Evolutionary conservation across 768 basidiomycete species (phyloP).

Genomic region (Tricholoma hemisulphureum): DNA sequence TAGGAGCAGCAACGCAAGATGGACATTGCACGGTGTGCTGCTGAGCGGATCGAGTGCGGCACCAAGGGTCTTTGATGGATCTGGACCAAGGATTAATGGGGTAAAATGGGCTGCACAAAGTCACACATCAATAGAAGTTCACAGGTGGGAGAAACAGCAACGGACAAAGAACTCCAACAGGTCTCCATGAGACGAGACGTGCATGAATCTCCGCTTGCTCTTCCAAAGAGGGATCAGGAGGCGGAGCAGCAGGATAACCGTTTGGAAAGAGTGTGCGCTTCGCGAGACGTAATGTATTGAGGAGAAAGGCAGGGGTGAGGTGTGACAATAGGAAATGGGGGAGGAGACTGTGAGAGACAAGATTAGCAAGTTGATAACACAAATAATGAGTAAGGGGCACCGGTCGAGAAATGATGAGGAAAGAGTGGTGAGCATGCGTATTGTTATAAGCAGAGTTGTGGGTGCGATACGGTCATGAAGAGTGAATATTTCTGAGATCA

Average conservation of each 20-base stretch:
- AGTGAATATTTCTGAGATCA: conserved; percentile 51
- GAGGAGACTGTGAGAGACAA: conserved; percentile 49
- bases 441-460: conserved; percentile 41
- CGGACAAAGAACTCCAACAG: conserved; percentile 36
- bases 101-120: conserved; percentile 38
- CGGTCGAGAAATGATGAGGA: conserved; percentile 59
- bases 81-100: conserved; percentile 55
- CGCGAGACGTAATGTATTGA: conserved; percentile 50
- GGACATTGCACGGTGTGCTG: conserved; percentile 70
- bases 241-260: conserved; percentile 78
- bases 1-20: conserved; percentile 69
- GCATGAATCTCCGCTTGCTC: conserved; percentile 66
- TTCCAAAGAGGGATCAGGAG: conserved; percentile 71
- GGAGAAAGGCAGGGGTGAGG: conserved; percentile 51
- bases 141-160: conserved; percentile 4
- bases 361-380: background rate
- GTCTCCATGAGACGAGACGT: conserved; percentile 38
- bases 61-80: conserved; percentile 46
- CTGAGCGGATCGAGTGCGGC: conserved; percentile 60
- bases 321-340: conserved; percentile 61
- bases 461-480: conserved; percentile 49
- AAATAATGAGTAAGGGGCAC: conserved; percentile 30
- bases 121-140: conserved; percentile 1
- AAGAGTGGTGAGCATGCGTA: conserved; percentile 46
- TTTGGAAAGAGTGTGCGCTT: conserved; percentile 83